These are phyloP conservation scores for Cymbopogon citratus DNA, from an alignment of 176 grass and related monocot genomes.

Conservation along the genomic window DNA sequence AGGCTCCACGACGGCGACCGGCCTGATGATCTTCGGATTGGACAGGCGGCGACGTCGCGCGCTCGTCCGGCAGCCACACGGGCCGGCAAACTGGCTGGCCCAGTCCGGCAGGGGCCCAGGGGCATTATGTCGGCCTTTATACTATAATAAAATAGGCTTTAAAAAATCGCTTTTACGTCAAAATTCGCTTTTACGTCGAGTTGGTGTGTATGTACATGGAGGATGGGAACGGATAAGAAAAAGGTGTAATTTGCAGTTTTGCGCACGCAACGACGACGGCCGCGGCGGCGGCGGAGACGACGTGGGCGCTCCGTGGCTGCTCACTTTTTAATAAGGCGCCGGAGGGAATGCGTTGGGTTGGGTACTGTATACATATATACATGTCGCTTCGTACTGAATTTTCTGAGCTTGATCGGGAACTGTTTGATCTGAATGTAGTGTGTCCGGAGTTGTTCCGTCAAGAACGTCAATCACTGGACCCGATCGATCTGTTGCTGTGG, in stretches of 20 bases:
- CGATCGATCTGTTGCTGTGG: background rate
- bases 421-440: no score
- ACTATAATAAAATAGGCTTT: background rate
- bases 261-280: background rate
- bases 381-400: background rate
- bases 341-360: background rate
- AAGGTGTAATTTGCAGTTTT: background rate
- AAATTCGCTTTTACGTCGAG: background rate
- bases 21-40: background rate
- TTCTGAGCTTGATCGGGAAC: background rate
- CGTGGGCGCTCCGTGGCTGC: slow-evolving; percentile 4
- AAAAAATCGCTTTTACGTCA: background rate
- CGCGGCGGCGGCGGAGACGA: background rate
- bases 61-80: no score
- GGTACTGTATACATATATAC: background rate
- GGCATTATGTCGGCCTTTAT: background rate
- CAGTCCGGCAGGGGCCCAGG: background rate
- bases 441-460: background rate
- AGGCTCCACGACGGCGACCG: background rate
- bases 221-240: background rate
- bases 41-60: background rate
- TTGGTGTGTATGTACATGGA: background rate
- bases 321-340: background rate
- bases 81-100: background rate
- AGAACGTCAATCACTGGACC: background rate